Percentiles rank a stretch among this genome's conserved stretches.
phyloP scores from a whole-genome alignment of 2,329 filamentous ascomycete genomes.

The Diaporthe vexans region DNA sequence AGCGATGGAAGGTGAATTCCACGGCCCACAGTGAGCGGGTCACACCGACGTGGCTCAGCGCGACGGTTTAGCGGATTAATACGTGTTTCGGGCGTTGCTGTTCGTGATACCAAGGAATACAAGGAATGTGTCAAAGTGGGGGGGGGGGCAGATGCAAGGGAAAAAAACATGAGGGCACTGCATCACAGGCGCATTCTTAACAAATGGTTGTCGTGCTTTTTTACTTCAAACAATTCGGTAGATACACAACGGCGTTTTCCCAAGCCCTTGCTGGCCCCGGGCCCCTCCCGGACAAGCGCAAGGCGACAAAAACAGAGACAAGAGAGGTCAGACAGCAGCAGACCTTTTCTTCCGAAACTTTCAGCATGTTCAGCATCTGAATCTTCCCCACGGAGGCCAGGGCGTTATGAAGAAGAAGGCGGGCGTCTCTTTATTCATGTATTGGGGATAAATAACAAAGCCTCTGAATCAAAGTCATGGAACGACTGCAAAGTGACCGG shows the following conservation, averaged over 20 bases:
- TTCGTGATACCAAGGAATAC: conserved; percentile 41
- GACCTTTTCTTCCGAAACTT: conserved; percentile 28
- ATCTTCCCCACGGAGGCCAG: conserved; percentile 37
- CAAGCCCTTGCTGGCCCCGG: conserved; percentile 3
- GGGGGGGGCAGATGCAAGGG: conserved; percentile 33
- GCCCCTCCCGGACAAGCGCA: conserved; percentile 12
- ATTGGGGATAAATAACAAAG: conserved; percentile 36
- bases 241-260: conserved; percentile 17
- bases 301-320: conserved; percentile 26
- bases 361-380: conserved; percentile 37
- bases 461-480: conserved; percentile 12
- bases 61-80: conserved; percentile 30
- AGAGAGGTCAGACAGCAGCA: conserved; percentile 16
- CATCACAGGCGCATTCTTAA: conserved; percentile 39
- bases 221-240: conserved; percentile 25
- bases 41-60: conserved; percentile 9
- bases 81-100: conserved; percentile 37
- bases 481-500: not conserved
- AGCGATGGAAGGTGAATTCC: conserved; percentile 56
- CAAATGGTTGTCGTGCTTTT: conserved; percentile 11
- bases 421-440: conserved; percentile 20
- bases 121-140: conserved; percentile 32
- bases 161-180: conserved; percentile 34
- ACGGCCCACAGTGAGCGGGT: conserved; percentile 53
- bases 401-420: conserved; percentile 38